These are phyloP conservation scores for Verbena officinalis DNA, from an alignment of 257 asterid species.

Conservation along the genomic window DNA sequence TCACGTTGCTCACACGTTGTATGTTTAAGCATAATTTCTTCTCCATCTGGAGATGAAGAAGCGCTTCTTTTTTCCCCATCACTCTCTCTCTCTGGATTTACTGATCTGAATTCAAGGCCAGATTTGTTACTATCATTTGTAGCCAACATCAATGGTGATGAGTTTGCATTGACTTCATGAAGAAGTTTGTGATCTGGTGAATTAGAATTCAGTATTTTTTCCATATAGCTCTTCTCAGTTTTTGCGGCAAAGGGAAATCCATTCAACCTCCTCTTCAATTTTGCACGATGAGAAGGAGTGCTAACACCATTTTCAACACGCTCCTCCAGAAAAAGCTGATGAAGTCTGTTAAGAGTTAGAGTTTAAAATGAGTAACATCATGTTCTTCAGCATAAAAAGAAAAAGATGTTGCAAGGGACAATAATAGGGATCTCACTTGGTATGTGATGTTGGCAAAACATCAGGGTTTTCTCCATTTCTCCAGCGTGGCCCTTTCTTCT, in stretches of 20 bases:
- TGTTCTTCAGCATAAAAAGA: slow-evolving; percentile 9
- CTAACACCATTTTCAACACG: slow-evolving; percentile 50
- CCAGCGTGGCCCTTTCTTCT: slow-evolving; percentile 68
- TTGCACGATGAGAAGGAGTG: slow-evolving; percentile 49
- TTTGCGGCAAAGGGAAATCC: slow-evolving; percentile 65
- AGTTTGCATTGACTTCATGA: slow-evolving; percentile 44
- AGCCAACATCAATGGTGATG: slow-evolving; percentile 39
- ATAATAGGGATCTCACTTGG: slow-evolving; percentile 53
- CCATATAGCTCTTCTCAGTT: slow-evolving; percentile 75
- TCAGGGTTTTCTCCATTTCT: slow-evolving; percentile 66
- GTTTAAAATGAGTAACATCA: background rate
- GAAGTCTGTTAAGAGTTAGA: slow-evolving; percentile 54
- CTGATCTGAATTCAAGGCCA: slow-evolving; percentile 36
- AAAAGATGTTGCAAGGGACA: background rate
- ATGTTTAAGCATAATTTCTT: slow-evolving; percentile 31
- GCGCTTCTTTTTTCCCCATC: slow-evolving; percentile 35
- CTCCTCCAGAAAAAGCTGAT: slow-evolving; percentile 72
- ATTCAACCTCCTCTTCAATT: slow-evolving; percentile 68
- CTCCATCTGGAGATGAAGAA: slow-evolving; percentile 40
- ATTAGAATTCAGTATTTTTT: slow-evolving; percentile 49
- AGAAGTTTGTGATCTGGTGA: slow-evolving; percentile 58
- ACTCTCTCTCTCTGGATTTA: slow-evolving; percentile 42
- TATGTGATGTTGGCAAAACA: slow-evolving; percentile 53
- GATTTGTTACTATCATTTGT: slow-evolving; percentile 32
- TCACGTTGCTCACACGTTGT: slow-evolving; percentile 34